phyloP scores from a whole-genome alignment of 331 rosid species.

The Quercus phellos region DNA sequence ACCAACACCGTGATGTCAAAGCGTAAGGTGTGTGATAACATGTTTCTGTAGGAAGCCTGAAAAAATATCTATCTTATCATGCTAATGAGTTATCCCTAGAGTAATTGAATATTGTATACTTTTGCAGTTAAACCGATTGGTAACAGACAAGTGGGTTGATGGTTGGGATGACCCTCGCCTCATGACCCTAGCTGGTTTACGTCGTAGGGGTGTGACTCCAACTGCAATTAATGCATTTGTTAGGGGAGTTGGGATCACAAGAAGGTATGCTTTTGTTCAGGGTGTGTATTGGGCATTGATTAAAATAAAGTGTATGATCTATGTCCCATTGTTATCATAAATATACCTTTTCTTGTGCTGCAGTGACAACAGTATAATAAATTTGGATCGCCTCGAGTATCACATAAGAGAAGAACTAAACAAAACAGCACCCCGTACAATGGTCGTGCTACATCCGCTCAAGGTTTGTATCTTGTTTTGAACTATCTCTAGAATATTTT shows the following conservation, averaged over 20 bases:
- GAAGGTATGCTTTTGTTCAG: constrained; percentile 54
- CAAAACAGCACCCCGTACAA: constrained; percentile 65
- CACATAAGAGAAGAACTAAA: constrained; percentile 94
- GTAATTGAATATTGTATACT: constrained; percentile 16
- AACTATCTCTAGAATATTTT: constrained; percentile 14
- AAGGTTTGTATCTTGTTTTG: constrained; percentile 49
- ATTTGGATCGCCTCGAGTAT: constrained; percentile 79
- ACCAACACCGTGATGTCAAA: constrained; percentile 92
- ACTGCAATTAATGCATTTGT: constrained; percentile 91
- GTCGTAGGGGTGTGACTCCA: constrained; percentile 85
- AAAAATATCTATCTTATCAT: not conserved
- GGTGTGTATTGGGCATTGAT: not conserved
- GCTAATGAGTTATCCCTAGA: not conserved
- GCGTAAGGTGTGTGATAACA: constrained; percentile 68
- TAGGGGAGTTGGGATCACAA: constrained; percentile 92
- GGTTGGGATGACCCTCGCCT: constrained; percentile 99
- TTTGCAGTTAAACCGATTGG: constrained; percentile 74
- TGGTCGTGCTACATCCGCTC: constrained; percentile 86
- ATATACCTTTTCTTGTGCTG: constrained; percentile 10
- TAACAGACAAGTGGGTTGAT: constrained; percentile 88
- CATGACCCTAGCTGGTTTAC: constrained; percentile 89
- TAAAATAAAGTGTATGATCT: not conserved
- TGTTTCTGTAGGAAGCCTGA: not conserved
- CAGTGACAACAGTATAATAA: constrained; percentile 89
- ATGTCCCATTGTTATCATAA: not conserved